Base-by-base conservation (phyloP, 1,139 yeast genomes). In the Protomyces inouyei region DNA sequence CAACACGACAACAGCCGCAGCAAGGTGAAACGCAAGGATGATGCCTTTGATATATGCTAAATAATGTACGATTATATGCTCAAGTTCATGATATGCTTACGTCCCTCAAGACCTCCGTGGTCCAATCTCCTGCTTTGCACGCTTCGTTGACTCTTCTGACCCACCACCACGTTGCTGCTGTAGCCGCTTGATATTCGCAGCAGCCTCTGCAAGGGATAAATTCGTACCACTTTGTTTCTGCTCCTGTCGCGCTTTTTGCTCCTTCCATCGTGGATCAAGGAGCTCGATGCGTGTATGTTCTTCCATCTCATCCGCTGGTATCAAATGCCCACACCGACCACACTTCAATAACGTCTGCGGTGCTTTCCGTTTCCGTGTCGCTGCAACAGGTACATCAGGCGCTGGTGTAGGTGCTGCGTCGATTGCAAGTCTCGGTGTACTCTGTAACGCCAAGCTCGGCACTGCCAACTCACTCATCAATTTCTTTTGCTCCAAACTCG, bases 181-280 rank as follows among this genome's bases (percentile, higher is more conserved):
- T 64, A 88, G 75, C 57, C 85, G 76, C 72, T 87, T 87, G 61
- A 91, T 83, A 71, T 92, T 92, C 60, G 82, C 85, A 67, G 85
- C 87, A 0, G 87, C 95, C 68, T 88, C 88, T 61, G 83, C 84
- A 0, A 85, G 81, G 3, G 85, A 82, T 66, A 90, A 75, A 71
- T 88, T 88, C 4, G 90, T 80, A 37, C 83, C 78, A 48, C 82
- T 77, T 71, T 82, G 81, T 71, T 90, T 88, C 38, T 81, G 78
- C 68, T 87, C 84, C 16, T 79, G 80, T 66, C 82, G 81, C 37
- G 82, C 83, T 71, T 84, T 86, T 73, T 89, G 92, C 68, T 84
- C 84, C 69, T 85, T 81, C 76, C 88, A 89, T 68, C 83, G 79
- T 1, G 97, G 96, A 74, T 92, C 96, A 61, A 93, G 77, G 56